Evolutionary conservation across 1,284 basidiomycete genomes (phyloP).

Genomic region (Microbotryum lychnidis-dioicae): DNA sequence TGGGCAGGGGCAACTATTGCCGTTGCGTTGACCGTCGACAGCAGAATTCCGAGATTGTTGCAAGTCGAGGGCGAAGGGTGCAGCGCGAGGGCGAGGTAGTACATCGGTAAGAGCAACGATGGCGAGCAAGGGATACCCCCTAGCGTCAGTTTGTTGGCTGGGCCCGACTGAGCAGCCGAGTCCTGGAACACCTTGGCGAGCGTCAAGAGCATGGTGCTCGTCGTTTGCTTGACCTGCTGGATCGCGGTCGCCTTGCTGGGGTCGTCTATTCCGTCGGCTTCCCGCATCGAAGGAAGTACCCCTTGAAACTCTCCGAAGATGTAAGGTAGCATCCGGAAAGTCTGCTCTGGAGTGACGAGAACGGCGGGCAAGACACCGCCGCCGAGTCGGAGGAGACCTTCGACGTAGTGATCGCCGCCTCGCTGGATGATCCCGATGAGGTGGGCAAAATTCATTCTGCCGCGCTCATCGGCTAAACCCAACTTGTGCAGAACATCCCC

Average conservation of each 20-base stretch:
- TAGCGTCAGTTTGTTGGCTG: slow-evolving; percentile 33
- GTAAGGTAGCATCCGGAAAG: slow-evolving; percentile 14
- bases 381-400: slow-evolving; percentile 38
- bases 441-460: slow-evolving; percentile 38
- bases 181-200: slow-evolving; percentile 54
- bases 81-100: slow-evolving; percentile 53
- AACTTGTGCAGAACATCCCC: slow-evolving; percentile 27
- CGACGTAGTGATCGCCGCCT: slow-evolving; percentile 40
- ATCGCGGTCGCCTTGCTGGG: slow-evolving; percentile 35
- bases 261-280: slow-evolving; percentile 33
- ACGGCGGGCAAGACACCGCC: slow-evolving; percentile 46
- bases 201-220: slow-evolving; percentile 51
- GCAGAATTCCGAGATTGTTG: slow-evolving; percentile 56
- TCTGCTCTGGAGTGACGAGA: slow-evolving; percentile 44
- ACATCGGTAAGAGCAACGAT: slow-evolving; percentile 50
- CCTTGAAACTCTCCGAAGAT: slow-evolving; percentile 33
- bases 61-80: slow-evolving; percentile 51
- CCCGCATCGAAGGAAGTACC: slow-evolving; percentile 42
- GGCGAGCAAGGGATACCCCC: slow-evolving; percentile 45
- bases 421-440: slow-evolving; percentile 40
- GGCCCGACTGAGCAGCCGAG: slow-evolving; percentile 34
- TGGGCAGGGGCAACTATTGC: slow-evolving; percentile 35
- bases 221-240: slow-evolving; percentile 41
- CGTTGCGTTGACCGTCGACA: slow-evolving; percentile 46
- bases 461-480: slow-evolving; percentile 27